phyloP scores from a whole-genome alignment of 495 filamentous ascomycete genomes.

The Zalerion maritima region DNA sequence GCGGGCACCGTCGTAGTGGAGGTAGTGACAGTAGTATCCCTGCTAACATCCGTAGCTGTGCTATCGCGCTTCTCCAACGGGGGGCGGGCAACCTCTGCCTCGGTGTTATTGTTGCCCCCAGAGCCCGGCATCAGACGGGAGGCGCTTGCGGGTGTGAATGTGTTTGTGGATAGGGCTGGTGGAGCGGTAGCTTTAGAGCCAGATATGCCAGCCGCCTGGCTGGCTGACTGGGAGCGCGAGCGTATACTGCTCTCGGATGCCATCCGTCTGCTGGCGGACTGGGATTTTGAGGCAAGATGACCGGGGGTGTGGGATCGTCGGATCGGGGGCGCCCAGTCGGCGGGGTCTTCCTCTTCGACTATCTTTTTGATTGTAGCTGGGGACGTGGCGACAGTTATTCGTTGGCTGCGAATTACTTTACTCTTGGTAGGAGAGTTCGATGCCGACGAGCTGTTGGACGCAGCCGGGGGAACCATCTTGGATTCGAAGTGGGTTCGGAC shows the following conservation, averaged over 20 bases:
- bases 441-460: no score
- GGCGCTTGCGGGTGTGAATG: constrained; percentile 14
- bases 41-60: no score
- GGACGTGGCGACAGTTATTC: no score
- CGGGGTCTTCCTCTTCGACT: constrained; percentile 15
- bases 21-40: no score
- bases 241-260: constrained; percentile 33
- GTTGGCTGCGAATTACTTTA: no score
- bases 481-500: no score
- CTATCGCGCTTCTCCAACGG: no score
- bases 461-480: no score
- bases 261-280: constrained; percentile 21
- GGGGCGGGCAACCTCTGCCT: constrained; percentile 5
- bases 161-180: constrained; percentile 13
- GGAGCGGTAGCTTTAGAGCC: constrained; percentile 17
- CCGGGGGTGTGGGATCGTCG: constrained; percentile 38
- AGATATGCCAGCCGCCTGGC: no score
- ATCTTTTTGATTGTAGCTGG: no score
- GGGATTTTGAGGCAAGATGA: constrained; percentile 33
- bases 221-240: constrained; percentile 33
- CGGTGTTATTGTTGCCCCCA: constrained; percentile 1
- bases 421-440: no score
- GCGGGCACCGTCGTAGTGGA: constrained; percentile 14
- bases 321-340: constrained; percentile 13
- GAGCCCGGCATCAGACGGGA: constrained; percentile 1